A percentile compares a stretch with the other conserved stretches of the same genome.
Evolutionary conservation across 305 asterid genomes (phyloP).

Genomic region (Fraxinus platypoda): DNA sequence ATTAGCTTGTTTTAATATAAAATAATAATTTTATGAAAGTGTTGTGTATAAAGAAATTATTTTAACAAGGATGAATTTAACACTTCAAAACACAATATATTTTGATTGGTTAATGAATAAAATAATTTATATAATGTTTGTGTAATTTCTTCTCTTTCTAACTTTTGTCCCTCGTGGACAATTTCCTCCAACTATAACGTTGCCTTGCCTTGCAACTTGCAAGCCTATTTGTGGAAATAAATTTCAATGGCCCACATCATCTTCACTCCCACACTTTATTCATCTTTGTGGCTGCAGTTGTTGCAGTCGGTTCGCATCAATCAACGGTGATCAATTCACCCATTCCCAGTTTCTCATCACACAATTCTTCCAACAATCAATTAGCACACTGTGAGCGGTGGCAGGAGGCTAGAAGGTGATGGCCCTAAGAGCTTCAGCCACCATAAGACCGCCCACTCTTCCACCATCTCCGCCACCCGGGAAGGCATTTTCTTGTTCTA

Average conservation of each 20-base stretch:
- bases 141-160: too few species aligned
- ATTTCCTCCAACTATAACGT: too few species aligned
- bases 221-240: background rate
- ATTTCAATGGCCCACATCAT: background rate
- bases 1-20: too few species aligned
- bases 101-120: too few species aligned
- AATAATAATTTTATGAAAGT: too few species aligned
- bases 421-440: slow-evolving; percentile 86
- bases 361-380: background rate
- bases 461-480: slow-evolving; percentile 30
- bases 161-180: too few species aligned
- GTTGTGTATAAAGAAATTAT: too few species aligned
- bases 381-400: slow-evolving; percentile 18
- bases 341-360: background rate
- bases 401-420: slow-evolving; percentile 37
- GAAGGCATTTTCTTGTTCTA: slow-evolving; percentile 29
- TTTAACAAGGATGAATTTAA: too few species aligned
- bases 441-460: slow-evolving; percentile 53
- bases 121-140: too few species aligned
- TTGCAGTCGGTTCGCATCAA: background rate
- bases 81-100: too few species aligned
- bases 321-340: slow-evolving; percentile 21
- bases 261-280: background rate
- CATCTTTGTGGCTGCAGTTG: background rate
- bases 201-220: too few species aligned